Evolutionary conservation across 1,139 yeast species (phyloP).

Genomic region (Geotrichum bryndzae): DNA sequence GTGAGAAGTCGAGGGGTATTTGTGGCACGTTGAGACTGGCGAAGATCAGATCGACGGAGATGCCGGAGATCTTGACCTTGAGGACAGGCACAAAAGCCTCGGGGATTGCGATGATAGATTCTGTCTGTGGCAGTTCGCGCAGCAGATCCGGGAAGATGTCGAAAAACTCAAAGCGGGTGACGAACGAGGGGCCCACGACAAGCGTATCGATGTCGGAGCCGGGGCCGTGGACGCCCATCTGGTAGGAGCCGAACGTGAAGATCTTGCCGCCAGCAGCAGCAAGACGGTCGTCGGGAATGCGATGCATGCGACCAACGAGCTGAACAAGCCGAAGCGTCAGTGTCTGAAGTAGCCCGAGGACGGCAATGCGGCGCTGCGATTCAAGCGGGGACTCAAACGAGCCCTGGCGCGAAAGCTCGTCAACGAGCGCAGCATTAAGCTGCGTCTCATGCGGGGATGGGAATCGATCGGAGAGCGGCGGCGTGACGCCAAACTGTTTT

Average conservation of each 20-base stretch:
- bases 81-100: constrained; percentile 98
- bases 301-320: constrained; percentile 65
- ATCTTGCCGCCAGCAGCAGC: constrained; percentile 94
- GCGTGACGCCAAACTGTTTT: constrained; percentile 62
- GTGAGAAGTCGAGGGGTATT: constrained; percentile 64
- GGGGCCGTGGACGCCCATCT: constrained; percentile 94
- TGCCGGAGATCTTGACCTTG: constrained; percentile 77
- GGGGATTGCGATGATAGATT: constrained; percentile 86
- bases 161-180: constrained; percentile 82
- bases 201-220: constrained; percentile 96
- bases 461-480: constrained; percentile 75
- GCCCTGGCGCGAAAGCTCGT: constrained; percentile 70
- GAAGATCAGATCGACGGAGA: constrained; percentile 81
- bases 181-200: constrained; percentile 92
- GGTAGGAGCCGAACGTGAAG: constrained; percentile 88
- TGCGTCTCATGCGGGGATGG: constrained; percentile 74
- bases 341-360: constrained; percentile 61
- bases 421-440: constrained; percentile 67
- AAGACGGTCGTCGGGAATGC: constrained; percentile 96
- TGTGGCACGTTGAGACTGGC: constrained; percentile 77
- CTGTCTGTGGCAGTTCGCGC: constrained; percentile 65
- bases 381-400: constrained; percentile 84
- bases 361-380: constrained; percentile 70
- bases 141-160: constrained; percentile 63
- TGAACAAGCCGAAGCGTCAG: constrained; percentile 75